These are phyloP conservation scores for Apiotrichum laibachii DNA, from an alignment of 1,284 basidiomycete species.

Conservation along the genomic window DNA sequence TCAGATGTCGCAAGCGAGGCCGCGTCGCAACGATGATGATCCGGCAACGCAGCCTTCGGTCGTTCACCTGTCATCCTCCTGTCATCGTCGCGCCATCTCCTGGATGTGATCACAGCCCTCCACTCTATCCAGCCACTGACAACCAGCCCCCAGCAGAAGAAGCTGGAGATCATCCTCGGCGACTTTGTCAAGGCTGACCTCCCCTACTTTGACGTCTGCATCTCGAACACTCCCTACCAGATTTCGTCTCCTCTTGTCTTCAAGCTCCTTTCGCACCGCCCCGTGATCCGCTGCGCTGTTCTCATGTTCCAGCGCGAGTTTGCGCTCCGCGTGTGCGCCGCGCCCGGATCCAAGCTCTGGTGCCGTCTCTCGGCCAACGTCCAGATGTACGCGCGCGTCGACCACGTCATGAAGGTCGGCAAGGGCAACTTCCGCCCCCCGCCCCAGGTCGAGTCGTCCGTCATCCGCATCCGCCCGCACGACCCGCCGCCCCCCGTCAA, in stretches of 20 bases:
- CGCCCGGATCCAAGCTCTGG: slow-evolving; percentile 84
- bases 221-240: slow-evolving; percentile 98
- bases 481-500: slow-evolving; percentile 93
- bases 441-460: slow-evolving; percentile 89
- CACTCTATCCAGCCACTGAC: not conserved
- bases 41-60: no score
- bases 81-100: no score
- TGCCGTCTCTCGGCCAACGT: slow-evolving; percentile 94
- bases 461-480: slow-evolving; percentile 84
- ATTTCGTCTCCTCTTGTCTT: slow-evolving; percentile 98
- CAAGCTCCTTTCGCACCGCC: slow-evolving; percentile 92
- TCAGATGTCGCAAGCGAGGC: no score
- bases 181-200: slow-evolving; percentile 96
- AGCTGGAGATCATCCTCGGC: slow-evolving; percentile 90
- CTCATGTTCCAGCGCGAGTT: slow-evolving; percentile 99
- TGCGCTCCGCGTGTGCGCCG: slow-evolving; percentile 84
- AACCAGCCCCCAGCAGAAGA: slow-evolving; percentile 83
- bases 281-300: slow-evolving; percentile 87
- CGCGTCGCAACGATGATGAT: no score
- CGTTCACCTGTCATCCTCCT: no score
- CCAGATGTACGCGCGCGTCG: slow-evolving; percentile 91
- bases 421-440: slow-evolving; percentile 96
- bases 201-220: slow-evolving; percentile 98
- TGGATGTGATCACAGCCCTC: no score
- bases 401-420: slow-evolving; percentile 93